Conservation (phyloP, 2,329 filamentous ascomycete genomes). For the Diplodia intermedia region DNA sequence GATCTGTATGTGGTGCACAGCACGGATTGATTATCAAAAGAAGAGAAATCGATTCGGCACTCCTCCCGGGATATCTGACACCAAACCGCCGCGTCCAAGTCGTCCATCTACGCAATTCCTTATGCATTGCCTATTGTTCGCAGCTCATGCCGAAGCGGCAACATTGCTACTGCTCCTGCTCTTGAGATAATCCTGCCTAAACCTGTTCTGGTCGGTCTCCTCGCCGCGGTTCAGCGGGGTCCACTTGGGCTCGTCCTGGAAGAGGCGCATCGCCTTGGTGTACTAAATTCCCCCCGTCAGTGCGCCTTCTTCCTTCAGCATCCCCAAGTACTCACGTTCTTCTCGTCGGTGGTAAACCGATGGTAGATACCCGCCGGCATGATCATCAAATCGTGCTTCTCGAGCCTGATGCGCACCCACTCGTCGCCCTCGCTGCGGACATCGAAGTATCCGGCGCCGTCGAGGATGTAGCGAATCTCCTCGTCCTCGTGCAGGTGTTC, state of each 20-base stretch:
- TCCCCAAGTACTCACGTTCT: constrained; percentile 72
- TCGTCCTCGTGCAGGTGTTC: constrained; percentile 99
- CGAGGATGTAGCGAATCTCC: constrained; percentile 94
- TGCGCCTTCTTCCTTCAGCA: not conserved
- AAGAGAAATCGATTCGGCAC: not conserved
- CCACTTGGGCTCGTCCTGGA: constrained; percentile 99
- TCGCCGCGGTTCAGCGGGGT: constrained; percentile 83
- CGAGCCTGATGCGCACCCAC: constrained; percentile 86
- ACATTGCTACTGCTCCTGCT: not conserved
- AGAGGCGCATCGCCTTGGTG: constrained; percentile 92
- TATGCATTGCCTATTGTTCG: not conserved
- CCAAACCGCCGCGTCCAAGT: not conserved
- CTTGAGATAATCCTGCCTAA: constrained; percentile 77
- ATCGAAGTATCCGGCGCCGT: constrained; percentile 90
- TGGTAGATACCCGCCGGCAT: constrained; percentile 96
- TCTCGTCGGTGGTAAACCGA: constrained; percentile 91
- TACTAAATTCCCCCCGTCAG: constrained; percentile 64
- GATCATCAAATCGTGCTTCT: constrained; percentile 90
- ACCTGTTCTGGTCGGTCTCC: constrained; percentile 79
- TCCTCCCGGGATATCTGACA: constrained; percentile 6
- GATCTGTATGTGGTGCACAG: too few relatives aligned
- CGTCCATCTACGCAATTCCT: not conserved
- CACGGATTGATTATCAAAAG: too few relatives aligned
- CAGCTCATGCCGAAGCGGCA: not conserved
- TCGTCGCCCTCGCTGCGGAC: constrained; percentile 81